Conservation (phyloP, 495 filamentous ascomycete species). For the Aspergillus heteromorphus region DNA sequence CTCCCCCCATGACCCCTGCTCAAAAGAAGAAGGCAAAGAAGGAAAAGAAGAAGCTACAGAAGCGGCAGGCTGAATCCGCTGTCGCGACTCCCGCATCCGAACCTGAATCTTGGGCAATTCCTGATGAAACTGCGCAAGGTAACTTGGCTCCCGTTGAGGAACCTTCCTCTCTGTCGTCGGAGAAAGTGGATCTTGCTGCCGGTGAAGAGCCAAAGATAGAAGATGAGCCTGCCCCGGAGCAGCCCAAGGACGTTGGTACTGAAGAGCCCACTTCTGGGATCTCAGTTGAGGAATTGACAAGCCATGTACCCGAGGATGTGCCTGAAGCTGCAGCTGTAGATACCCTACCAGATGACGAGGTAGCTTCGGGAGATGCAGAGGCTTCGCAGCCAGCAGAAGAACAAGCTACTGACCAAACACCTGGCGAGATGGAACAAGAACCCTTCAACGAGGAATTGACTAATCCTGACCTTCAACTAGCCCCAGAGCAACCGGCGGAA, state of each 20-base stretch:
- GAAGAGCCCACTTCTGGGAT: neutral
- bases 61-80: constrained; percentile 10
- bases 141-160: neutral
- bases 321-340: neutral
- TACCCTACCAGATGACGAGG: neutral
- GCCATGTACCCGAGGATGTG: neutral
- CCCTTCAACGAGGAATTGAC: neutral
- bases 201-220: neutral
- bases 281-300: neutral
- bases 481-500: neutral
- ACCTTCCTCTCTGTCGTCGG: neutral
- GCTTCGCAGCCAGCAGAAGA: neutral
- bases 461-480: neutral
- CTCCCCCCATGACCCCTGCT: constrained; percentile 11
- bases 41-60: constrained; percentile 21
- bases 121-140: neutral
- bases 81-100: constrained; percentile 9
- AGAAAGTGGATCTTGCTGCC: neutral
- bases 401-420: neutral
- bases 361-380: neutral
- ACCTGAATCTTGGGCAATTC: neutral
- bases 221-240: neutral
- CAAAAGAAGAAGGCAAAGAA: constrained; percentile 20
- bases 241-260: neutral
- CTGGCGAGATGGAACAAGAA: neutral